Conservation (phyloP, 495 filamentous ascomycete species). For the Neurospora sublineolata region DNA sequence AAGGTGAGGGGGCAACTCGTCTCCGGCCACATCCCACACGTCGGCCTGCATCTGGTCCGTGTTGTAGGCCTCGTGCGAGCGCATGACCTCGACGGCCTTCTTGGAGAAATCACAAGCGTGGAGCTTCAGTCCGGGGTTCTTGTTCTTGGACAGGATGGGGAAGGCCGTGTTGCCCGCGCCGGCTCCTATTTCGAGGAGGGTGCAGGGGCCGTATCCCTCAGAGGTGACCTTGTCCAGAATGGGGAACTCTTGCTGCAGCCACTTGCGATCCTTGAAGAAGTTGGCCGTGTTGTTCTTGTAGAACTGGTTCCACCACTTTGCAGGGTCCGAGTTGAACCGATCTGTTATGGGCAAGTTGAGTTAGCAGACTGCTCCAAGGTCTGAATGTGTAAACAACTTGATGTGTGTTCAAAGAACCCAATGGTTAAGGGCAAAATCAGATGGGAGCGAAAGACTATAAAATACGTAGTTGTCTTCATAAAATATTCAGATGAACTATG, state of each 20-base stretch:
- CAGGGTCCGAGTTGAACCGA: constrained; percentile 79
- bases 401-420: not conserved
- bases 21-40: constrained; percentile 77
- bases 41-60: constrained; percentile 61
- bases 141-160: constrained; percentile 69
- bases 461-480: constrained; percentile 40
- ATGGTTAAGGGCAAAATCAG: constrained; percentile 29
- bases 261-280: constrained; percentile 98
- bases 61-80: constrained; percentile 51
- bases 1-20: constrained; percentile 65
- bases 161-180: constrained; percentile 96
- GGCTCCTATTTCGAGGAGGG: constrained; percentile 81
- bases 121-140: constrained; percentile 64
- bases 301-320: constrained; percentile 93
- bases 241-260: constrained; percentile 91
- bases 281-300: constrained; percentile 91
- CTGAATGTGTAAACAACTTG: not conserved
- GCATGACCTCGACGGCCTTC: constrained; percentile 82
- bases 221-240: constrained; percentile 59
- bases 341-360: constrained; percentile 19
- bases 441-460: constrained; percentile 55
- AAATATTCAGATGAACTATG: constrained; percentile 52
- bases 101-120: constrained; percentile 92
- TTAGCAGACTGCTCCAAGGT: constrained; percentile 20
- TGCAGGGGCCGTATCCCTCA: constrained; percentile 46